These are phyloP conservation scores for Cephalotrichum gorgonifer DNA, from an alignment of 2,329 filamentous ascomycete species.

Conservation along the genomic window DNA sequence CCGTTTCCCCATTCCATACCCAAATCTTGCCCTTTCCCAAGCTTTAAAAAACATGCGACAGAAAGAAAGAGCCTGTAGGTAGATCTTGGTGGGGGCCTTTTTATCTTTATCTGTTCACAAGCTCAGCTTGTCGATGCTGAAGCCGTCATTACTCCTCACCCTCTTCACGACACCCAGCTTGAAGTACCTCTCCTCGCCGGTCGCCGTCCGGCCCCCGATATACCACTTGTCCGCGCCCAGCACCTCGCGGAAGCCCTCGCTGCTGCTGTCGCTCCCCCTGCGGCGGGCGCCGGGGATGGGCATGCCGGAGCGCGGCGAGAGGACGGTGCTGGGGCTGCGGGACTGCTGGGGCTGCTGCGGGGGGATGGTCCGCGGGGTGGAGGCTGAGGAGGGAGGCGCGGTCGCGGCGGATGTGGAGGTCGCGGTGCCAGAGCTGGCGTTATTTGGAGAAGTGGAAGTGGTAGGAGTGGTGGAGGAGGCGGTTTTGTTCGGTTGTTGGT, in stretches of 20 bases:
- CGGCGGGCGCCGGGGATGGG: conserved; percentile 34
- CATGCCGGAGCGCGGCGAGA: conserved; percentile 19
- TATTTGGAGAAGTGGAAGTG: too few relatives aligned
- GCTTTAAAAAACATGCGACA: too few relatives aligned
- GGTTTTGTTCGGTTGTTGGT: conserved; percentile 24
- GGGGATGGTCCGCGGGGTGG: conserved; percentile 3
- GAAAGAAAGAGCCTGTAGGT: too few relatives aligned
- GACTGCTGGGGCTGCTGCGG: conserved; percentile 6
- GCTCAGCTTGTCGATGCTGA: conserved; percentile 67
- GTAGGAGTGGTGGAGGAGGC: conserved; percentile 8
- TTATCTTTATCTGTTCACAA: too few relatives aligned
- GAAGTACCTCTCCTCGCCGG: conserved; percentile 72
- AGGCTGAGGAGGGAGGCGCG: conserved; percentile 5
- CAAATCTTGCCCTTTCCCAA: too few relatives aligned
- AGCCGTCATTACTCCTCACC: conserved; percentile 61
- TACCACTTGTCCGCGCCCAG: conserved; percentile 71
- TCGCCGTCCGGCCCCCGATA: conserved; percentile 65
- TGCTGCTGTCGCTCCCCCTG: conserved; percentile 64
- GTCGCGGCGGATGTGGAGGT: conserved; percentile 13
- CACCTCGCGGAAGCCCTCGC: conserved; percentile 65
- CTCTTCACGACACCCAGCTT: conserved; percentile 67
- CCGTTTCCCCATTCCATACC: too few relatives aligned
- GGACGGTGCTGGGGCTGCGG: conserved; percentile 12
- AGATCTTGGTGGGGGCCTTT: too few relatives aligned
- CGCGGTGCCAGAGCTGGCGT: too few relatives aligned